Base-by-base conservation (phyloP, 2,329 filamentous ascomycete species). In the Bertia moriformis region DNA sequence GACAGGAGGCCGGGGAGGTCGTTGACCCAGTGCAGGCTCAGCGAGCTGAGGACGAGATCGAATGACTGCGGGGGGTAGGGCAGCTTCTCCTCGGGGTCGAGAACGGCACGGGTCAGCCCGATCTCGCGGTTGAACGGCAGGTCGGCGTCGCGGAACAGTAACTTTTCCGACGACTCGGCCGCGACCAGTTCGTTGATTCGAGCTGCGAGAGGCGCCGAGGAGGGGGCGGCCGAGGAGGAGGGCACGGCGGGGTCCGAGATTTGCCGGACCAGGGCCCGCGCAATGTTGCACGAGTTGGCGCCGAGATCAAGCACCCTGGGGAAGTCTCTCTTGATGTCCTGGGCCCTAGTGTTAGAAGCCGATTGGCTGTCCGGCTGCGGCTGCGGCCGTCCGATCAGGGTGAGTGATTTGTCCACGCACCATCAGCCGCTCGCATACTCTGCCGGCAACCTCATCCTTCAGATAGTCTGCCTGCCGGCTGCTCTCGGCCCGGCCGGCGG, bases 21-120 rank as follows among this genome's bases (percentile, higher is more conserved):
- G 56, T 98, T 98, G 66, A 95, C 83, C 91, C 91, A 98, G 60
- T 98, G 91, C 55, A 98, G 67, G 42, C 83, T 88, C 42, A 94
- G 63, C 41, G 83, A 93, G 54, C 85, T 93, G 44, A 98, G 65
- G 10, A 95, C 84, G 4, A 93, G 76, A 55, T 96, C 88, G 56
- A 95, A 96, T 3, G 79, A 76, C 46, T 78, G 72, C 3, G 82
- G 63, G 37, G 73, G 73, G 55, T 80, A 95, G 0, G 86, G 85
- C 0, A 95, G 63, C 2, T 73, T 70, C 56, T 88, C 85, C 39
- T 82, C 76, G 46, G 82, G 73, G 1, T 71, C 60, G n/a, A 95
- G 65, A 3, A 94, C 77, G 30, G 84, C 69, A 14, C 88, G 76
- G 3, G 71, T 76, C 45, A 95, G 76, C 33, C 75, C 63, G 42